Percentiles rank a stretch among this genome's conserved stretches.
Conservation (phyloP, 495 filamentous ascomycete genomes). For the Thermochaetoides thermophila region DNA sequence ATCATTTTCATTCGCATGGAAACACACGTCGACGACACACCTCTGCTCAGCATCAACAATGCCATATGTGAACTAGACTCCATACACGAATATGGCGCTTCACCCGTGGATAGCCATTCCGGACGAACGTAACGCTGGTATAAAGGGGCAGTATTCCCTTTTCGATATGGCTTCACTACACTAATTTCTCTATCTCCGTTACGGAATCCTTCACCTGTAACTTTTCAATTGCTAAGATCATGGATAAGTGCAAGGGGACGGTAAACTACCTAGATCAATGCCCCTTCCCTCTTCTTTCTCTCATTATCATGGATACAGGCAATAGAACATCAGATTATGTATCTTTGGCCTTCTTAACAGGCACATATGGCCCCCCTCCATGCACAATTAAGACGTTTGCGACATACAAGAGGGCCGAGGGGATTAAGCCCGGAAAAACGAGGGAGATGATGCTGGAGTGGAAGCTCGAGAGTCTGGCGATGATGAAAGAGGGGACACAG, state of each 20-base stretch:
- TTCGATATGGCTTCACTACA: too few species aligned
- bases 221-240: too few species aligned
- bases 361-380: conserved; percentile 41
- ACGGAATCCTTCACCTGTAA: too few species aligned
- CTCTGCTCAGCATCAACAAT: conserved; percentile 30
- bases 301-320: too few species aligned
- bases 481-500: conserved; percentile 41
- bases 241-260: conserved; percentile 17
- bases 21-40: conserved; percentile 40
- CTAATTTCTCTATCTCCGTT: too few species aligned
- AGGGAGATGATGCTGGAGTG: conserved; percentile 30
- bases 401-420: conserved; percentile 39
- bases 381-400: conserved; percentile 50
- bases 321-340: conserved; percentile 42
- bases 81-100: conserved; percentile 4
- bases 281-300: too few species aligned
- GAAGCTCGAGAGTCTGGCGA: conserved; percentile 42
- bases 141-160: conserved; percentile 32
- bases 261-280: conserved; percentile 24
- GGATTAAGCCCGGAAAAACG: conserved; percentile 25
- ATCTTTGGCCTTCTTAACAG: conserved; percentile 40
- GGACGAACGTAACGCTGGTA: conserved; percentile 21
- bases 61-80: conserved; percentile 30
- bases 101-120: not conserved
- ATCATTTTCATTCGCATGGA: conserved; percentile 33